phyloP scores from a whole-genome alignment of 1,284 basidiomycete genomes.

The Pterulicium gracile region DNA sequence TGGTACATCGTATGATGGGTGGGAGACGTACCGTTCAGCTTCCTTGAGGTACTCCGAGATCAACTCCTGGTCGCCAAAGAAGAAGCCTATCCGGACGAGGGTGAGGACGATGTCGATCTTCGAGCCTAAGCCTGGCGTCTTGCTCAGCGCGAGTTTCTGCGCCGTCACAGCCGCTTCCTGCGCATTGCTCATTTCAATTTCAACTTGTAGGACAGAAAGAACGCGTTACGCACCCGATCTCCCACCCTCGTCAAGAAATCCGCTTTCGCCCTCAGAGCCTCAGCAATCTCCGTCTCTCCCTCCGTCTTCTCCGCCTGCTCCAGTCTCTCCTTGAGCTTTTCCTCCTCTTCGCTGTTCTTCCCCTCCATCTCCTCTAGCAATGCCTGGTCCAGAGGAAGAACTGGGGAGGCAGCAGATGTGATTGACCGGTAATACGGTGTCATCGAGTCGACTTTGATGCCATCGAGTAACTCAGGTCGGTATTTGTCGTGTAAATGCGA shows the following conservation, averaged over 20 bases:
- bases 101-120: conserved; percentile 90
- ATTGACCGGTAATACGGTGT: conserved; percentile 65
- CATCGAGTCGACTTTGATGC: conserved; percentile 88
- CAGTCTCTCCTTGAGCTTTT: conserved; percentile 70
- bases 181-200: conserved; percentile 1
- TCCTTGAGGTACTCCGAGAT: conserved; percentile 68
- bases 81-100: conserved; percentile 85
- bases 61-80: conserved; percentile 76
- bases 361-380: conserved; percentile 65
- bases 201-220: not conserved
- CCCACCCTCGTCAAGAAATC: conserved; percentile 86
- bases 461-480: conserved; percentile 55
- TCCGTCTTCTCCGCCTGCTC: conserved; percentile 85
- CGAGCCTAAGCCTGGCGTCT: conserved; percentile 88
- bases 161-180: conserved; percentile 72
- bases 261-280: conserved; percentile 78
- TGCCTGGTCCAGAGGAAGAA: conserved; percentile 40
- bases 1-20: conserved; percentile 3
- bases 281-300: conserved; percentile 90
- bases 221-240: conserved; percentile 62
- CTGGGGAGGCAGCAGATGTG: conserved; percentile 29
- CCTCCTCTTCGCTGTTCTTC: conserved; percentile 69
- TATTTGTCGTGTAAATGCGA: conserved; percentile 58
- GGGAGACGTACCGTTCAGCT: conserved; percentile 69
- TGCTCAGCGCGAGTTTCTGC: conserved; percentile 79